Conservation (phyloP, 129 eudicot species). For the Artemisia argyi region DNA sequence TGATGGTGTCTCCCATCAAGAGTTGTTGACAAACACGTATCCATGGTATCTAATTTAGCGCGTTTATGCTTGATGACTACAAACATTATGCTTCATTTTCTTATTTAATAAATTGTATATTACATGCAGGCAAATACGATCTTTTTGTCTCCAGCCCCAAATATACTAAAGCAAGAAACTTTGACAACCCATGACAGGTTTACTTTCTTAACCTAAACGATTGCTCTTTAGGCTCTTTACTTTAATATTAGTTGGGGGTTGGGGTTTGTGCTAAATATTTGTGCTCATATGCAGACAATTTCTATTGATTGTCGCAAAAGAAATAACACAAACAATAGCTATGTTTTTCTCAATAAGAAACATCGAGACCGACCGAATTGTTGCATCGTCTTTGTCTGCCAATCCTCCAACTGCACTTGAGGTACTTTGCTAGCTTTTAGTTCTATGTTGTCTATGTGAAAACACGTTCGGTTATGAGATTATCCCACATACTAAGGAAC, state of each 20-base stretch:
- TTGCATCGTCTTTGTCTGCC: constrained; percentile 64
- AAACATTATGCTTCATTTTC: background rate
- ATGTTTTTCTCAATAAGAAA: constrained; percentile 88
- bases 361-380: constrained; percentile 67
- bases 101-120: constrained; percentile 1
- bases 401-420: constrained; percentile 85
- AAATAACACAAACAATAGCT: constrained; percentile 60
- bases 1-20: too few relatives aligned
- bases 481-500: too few relatives aligned
- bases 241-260: constrained; percentile 2
- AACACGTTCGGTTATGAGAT: background rate
- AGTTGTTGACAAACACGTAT: too few relatives aligned
- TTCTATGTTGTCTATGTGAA: background rate
- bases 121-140: constrained; percentile 69
- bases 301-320: constrained; percentile 65
- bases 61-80: background rate
- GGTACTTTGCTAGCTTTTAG: constrained; percentile 33
- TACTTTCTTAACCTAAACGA: constrained; percentile 18
- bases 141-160: constrained; percentile 85
- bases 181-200: constrained; percentile 80
- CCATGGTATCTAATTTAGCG: constrained; percentile 39
- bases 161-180: constrained; percentile 62
- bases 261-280: constrained; percentile 1
- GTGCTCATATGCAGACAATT: constrained; percentile 39
- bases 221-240: background rate